Percentiles rank a stretch among this genome's conserved stretches.
Conservation (phyloP, 306 rosid species). For the Senna siamea region DNA sequence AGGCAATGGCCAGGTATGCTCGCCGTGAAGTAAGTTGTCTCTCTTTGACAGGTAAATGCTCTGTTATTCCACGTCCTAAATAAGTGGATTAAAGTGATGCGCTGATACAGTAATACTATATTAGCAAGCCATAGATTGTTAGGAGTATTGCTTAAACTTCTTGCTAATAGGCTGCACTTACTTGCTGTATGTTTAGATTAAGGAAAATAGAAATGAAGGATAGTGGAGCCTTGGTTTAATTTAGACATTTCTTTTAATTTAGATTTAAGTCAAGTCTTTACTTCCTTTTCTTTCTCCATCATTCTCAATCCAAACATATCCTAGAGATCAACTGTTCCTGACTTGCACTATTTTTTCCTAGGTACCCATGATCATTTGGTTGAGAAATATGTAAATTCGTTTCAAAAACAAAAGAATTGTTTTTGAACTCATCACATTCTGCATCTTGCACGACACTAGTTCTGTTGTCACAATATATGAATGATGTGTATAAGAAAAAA, state of each 20-base stretch:
- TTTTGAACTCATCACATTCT: constrained; percentile 2
- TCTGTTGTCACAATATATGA: constrained; percentile 19
- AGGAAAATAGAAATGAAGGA: neutral
- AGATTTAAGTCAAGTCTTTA: neutral
- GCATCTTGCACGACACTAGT: constrained; percentile 12
- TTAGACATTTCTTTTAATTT: neutral
- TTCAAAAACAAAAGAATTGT: no score
- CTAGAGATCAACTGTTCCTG: neutral
- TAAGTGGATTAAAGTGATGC: constrained; percentile 16
- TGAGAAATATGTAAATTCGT: neutral
- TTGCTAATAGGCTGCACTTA: neutral
- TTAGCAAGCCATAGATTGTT: constrained; percentile 15
- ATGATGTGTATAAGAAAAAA: constrained; percentile 8
- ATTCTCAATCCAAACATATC: neutral
- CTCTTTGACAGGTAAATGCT: constrained; percentile 76
- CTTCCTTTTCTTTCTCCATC: neutral
- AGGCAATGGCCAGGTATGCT: constrained; percentile 93
- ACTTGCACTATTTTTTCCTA: constrained; percentile 4
- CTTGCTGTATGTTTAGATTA: no score
- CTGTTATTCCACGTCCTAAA: neutral
- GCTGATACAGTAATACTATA: constrained; percentile 13
- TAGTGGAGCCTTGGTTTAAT: neutral
- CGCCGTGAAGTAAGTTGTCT: constrained; percentile 79
- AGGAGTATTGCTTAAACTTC: constrained; percentile 29
- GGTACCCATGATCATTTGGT: constrained; percentile 7